Percentiles rank a stretch among this genome's conserved stretches.
Evolutionary conservation across 306 rosid species (phyloP).

Genomic region (Malus orientalis): DNA sequence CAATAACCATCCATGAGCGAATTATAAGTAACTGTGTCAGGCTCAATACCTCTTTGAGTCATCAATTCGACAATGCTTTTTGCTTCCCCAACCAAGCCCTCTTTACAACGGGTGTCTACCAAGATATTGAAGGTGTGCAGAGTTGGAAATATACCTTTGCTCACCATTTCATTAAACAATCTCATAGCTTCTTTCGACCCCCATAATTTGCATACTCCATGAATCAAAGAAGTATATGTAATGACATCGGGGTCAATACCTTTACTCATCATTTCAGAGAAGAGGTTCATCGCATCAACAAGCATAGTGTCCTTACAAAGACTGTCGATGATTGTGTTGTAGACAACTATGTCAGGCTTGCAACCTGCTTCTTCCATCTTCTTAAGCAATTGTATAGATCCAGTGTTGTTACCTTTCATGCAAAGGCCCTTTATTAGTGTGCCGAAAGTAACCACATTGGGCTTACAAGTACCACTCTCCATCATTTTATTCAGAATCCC

Average conservation of each 20-base stretch:
- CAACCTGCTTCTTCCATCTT: slow-evolving; percentile 17
- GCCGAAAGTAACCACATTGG: slow-evolving; percentile 10
- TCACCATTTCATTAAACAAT: not conserved
- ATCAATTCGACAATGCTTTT: too few species aligned
- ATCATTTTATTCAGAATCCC: not conserved
- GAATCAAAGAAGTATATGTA: not conserved
- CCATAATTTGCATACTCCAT: too few species aligned
- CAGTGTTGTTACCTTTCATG: not conserved
- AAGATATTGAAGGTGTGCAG: not conserved
- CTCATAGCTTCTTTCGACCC: too few species aligned
- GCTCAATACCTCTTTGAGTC: too few species aligned
- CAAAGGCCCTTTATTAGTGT: slow-evolving; percentile 17
- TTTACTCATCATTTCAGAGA: not conserved
- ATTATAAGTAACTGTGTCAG: not conserved
- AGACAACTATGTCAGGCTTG: slow-evolving; percentile 7
- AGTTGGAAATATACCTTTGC: not conserved
- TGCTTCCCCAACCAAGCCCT: too few species aligned
- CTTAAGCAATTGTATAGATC: slow-evolving; percentile 9
- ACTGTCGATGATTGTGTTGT: slow-evolving; percentile 20
- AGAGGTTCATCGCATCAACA: not conserved
- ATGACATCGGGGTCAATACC: not conserved
- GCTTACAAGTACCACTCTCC: not conserved
- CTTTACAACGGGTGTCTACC: not conserved
- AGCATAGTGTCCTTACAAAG: slow-evolving; percentile 6
- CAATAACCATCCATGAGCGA: not conserved